Conservation (phyloP, 371 early-diverging fungal genomes). For the Rhizomucor pusillus region DNA sequence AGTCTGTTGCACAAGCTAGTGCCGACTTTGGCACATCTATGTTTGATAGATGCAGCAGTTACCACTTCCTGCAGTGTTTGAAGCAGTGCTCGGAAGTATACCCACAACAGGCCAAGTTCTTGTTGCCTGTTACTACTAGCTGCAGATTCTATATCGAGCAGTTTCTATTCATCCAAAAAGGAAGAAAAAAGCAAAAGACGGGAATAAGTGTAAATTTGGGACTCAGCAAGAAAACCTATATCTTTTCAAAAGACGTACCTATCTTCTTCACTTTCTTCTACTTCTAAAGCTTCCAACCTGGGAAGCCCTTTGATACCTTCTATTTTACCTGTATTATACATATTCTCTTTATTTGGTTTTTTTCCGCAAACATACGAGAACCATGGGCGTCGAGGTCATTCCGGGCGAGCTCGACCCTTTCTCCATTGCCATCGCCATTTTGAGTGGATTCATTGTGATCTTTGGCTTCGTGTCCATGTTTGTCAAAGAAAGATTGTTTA, state of each 20-base stretch:
- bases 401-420: constrained; percentile 52
- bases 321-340: neutral
- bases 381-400: constrained; percentile 28
- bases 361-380: neutral
- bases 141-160: no score
- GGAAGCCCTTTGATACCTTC: no score
- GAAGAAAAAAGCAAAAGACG: no score
- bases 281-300: neutral
- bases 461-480: constrained; percentile 91
- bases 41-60: no score
- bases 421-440: constrained; percentile 51
- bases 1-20: no score
- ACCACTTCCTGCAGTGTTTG: no score
- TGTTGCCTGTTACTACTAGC: no score
- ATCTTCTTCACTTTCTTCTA: neutral
- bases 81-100: no score
- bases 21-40: no score
- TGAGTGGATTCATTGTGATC: constrained; percentile 83
- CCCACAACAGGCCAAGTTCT: no score
- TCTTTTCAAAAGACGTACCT: no score
- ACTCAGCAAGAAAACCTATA: neutral
- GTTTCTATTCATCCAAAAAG: no score
- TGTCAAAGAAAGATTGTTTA: constrained; percentile 85
- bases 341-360: neutral
- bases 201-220: neutral